Evolutionary conservation across 2,329 filamentous ascomycete genomes (phyloP).

Genomic region (Coleophoma cylindrospora): DNA sequence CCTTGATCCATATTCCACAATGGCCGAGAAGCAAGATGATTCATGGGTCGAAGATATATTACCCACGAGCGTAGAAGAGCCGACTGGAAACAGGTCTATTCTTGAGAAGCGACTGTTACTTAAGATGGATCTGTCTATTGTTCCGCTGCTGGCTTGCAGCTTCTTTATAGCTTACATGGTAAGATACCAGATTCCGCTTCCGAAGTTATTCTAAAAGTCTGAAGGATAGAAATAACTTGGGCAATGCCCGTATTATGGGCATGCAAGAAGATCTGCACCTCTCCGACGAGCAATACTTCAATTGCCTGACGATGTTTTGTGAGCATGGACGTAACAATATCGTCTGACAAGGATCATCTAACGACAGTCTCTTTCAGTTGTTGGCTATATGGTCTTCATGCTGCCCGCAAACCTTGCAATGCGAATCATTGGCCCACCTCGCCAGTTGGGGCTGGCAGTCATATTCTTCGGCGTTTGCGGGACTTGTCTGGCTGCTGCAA

Average conservation of each 20-base stretch:
- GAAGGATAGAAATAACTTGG: constrained; percentile 6
- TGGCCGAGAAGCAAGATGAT: constrained; percentile 2
- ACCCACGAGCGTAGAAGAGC: not conserved
- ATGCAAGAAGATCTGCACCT: constrained; percentile 9
- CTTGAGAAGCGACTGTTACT: constrained; percentile 6
- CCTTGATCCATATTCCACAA: not conserved
- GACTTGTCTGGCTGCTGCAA: constrained; percentile 6
- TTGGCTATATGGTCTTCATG: constrained; percentile 9
- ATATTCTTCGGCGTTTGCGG: constrained; percentile 12
- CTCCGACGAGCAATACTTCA: constrained; percentile 7
- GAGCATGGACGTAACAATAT: not conserved
- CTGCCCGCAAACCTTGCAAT: constrained; percentile 5
- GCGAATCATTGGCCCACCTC: constrained; percentile 7
- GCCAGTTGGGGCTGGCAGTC: constrained; percentile 6
- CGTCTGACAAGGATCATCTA: not conserved
- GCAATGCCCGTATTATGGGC: constrained; percentile 13
- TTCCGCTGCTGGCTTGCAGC: constrained; percentile 3
- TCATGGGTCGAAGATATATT: constrained; percentile 2
- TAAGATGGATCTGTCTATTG: constrained; percentile 6
- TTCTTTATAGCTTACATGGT: constrained; percentile 10
- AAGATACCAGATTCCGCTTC: not conserved
- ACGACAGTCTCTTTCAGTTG: not conserved
- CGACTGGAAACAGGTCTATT: not conserved
- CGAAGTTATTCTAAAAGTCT: not conserved
- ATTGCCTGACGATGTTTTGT: constrained; percentile 8